Base-by-base conservation (phyloP, 805 yeast genomes). In the Barnettozyma salicaria region DNA sequence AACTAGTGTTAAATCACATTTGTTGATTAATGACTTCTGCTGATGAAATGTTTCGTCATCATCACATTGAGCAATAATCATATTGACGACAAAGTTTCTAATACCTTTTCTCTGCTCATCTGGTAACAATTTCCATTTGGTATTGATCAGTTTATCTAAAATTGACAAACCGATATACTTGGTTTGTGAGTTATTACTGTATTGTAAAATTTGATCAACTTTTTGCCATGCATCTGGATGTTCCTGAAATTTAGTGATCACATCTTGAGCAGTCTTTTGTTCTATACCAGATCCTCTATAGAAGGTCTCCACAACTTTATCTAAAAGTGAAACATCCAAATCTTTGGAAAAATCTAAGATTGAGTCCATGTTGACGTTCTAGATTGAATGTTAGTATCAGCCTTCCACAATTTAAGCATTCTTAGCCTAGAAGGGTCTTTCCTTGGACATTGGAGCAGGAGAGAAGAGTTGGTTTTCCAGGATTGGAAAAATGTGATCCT, bases 161-260 rank as follows among this genome's bases (percentile, higher is more conserved):
- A 92, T 84, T 18, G 94, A 78, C 40, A 92, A 68, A 7, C 96
- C 98, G 59, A 92, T 82, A 61, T 83, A 90, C 63, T 92, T 92
- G 22, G 95, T 73, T 61, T 92, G 96, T 27, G 96, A 70, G 57
- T 88, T 83, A 34, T 67, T 64, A 4, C 95, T 78, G 44, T 67
- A 70, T 48, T 89, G 88, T 47, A 92, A 70, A 42, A 92, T 89
- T 59, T 82, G 78, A 53, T 90, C 97, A 23, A 95, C 92, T 39
- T 83, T 75, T 48, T 83, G 86, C 99, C 99, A 92, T 19, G 97
- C 81, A 51, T 90, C 96, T 3, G 92, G 94, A 59, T 88, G 83
- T 44, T 87, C 95, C 61, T 92, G 96, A 59, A 92, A 89, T 61
- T 78, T 75, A 17, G 83, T 80, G 51, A 84, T 70, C 7, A 81